phyloP scores from a whole-genome alignment of 192 early-diverging fungal genomes.

The Coemansia sp. region DNA sequence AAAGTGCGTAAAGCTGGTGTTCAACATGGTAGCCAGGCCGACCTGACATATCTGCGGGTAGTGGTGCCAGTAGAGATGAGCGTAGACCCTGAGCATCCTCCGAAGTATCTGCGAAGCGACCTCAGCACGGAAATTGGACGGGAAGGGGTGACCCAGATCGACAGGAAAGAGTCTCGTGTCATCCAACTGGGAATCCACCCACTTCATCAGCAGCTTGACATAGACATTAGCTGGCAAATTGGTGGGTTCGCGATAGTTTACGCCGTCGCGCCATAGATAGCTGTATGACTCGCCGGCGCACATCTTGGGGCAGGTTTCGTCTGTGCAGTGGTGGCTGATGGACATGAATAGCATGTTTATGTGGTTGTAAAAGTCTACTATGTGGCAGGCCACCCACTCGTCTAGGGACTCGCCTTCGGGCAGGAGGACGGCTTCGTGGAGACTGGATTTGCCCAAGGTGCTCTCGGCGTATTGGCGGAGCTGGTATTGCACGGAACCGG shows the following conservation, averaged over 20 bases:
- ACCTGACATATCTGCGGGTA: constrained; percentile 70
- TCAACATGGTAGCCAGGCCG: constrained; percentile 84
- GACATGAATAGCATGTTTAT: constrained; percentile 92
- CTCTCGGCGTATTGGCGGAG: constrained; percentile 61
- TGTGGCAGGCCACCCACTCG: constrained; percentile 94
- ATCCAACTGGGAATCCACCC: constrained; percentile 80
- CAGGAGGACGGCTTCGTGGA: constrained; percentile 72
- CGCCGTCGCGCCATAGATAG: constrained; percentile 87
- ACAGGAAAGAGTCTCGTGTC: constrained; percentile 87
- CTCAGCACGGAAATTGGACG: constrained; percentile 62
- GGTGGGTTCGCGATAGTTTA: constrained; percentile 80
- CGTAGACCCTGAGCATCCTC: constrained; percentile 89
- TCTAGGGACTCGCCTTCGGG: constrained; percentile 86
- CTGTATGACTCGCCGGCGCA: constrained; percentile 81
- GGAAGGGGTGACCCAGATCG: constrained; percentile 73
- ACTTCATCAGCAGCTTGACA: constrained; percentile 81
- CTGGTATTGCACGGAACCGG: constrained; percentile 53
- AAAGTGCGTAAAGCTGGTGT: constrained; percentile 95
- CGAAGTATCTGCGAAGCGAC: constrained; percentile 77
- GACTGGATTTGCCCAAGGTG: constrained; percentile 76
- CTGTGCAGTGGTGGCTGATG: constrained; percentile 84
- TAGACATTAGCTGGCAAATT: constrained; percentile 88
- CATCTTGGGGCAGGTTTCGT: constrained; percentile 86
- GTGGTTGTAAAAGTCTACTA: constrained; percentile 96
- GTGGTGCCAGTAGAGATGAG: constrained; percentile 90